A percentile compares a stretch with the other conserved stretches of the same genome.
phyloP scores from a whole-genome alignment of 1,284 basidiomycete species.

The Cryptococcus deneoformans region DNA sequence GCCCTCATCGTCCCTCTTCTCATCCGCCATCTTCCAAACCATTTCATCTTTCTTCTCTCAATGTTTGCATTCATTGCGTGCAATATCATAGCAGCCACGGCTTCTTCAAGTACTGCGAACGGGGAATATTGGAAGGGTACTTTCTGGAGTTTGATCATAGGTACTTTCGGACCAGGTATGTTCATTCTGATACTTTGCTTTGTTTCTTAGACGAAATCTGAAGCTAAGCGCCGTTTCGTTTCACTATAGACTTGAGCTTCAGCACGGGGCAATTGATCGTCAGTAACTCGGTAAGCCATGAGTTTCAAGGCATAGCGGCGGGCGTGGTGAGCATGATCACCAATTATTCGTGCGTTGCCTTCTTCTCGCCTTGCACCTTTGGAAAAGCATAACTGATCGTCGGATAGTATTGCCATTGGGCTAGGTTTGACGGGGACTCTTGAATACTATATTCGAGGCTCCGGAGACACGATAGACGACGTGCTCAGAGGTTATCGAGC shows the following conservation, averaged over 20 bases:
- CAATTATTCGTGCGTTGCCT: conserved; percentile 16
- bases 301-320: conserved; percentile 26
- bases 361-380: neutral
- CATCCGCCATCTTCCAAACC: conserved; percentile 21
- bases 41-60: conserved; percentile 24
- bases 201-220: too few species aligned
- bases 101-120: conserved; percentile 11
- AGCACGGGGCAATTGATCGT: conserved; percentile 14
- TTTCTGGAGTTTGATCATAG: conserved; percentile 13
- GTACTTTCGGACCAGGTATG: conserved; percentile 18
- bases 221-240: too few species aligned
- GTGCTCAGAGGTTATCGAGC: conserved; percentile 17
- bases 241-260: conserved; percentile 10
- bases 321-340: conserved; percentile 23
- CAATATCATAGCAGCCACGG: conserved; percentile 18
- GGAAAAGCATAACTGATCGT: neutral
- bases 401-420: conserved; percentile 14
- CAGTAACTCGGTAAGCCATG: conserved; percentile 16
- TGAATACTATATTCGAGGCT: conserved; percentile 12
- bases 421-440: conserved; percentile 21
- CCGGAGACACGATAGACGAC: neutral
- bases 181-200: too few species aligned
- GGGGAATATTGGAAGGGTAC: too few species aligned
- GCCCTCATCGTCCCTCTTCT: conserved; percentile 23
- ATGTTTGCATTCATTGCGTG: conserved; percentile 29